Percentiles rank a stretch among this genome's conserved stretches.
Conservation (phyloP, 345 rosid species). For the Salix exigua region DNA sequence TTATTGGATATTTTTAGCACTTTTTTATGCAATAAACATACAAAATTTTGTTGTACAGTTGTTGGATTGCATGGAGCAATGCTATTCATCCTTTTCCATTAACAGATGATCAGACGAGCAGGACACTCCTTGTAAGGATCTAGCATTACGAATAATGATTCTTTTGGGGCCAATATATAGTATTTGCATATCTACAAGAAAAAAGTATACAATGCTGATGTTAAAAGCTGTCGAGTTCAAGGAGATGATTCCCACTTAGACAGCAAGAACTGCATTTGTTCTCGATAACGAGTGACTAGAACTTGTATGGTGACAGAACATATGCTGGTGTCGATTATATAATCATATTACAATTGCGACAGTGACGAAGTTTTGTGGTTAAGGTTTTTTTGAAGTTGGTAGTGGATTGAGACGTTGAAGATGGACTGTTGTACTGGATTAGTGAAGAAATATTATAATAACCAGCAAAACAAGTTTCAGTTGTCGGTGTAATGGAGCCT, state of each 20-base stretch:
- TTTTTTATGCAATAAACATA: neutral
- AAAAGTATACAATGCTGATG: neutral
- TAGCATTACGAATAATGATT: neutral
- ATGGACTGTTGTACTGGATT: no score
- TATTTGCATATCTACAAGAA: neutral
- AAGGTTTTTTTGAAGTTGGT: no score
- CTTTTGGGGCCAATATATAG: neutral
- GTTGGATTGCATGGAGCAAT: neutral
- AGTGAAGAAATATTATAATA: no score
- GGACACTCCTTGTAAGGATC: neutral
- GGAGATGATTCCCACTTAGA: neutral
- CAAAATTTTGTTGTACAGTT: neutral
- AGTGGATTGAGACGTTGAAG: no score
- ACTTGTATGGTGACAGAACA: neutral
- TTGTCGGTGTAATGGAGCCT: no score
- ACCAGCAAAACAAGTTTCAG: no score
- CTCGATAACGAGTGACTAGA: neutral
- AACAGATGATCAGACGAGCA: neutral
- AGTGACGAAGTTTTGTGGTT: neutral
- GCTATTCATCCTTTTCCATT: neutral
- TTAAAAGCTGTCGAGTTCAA: neutral
- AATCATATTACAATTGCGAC: neutral
- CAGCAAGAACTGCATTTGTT: neutral
- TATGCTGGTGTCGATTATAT: neutral
- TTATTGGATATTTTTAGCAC: neutral